Base-by-base conservation (phyloP, 2,329 filamentous ascomycete genomes). In the Trichoderma pleuroti region DNA sequence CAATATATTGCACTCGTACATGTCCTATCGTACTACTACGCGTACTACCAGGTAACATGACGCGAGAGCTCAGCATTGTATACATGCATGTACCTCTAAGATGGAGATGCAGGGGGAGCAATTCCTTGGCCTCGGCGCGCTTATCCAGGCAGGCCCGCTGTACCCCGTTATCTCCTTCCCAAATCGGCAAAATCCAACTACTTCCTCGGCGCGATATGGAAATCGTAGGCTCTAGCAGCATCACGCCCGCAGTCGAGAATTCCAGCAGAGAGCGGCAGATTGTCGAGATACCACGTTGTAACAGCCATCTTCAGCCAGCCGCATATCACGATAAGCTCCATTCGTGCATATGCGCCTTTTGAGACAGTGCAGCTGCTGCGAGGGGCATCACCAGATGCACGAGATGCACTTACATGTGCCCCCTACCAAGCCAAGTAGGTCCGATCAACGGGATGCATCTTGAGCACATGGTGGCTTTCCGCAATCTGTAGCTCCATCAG, bases 141-240 rank as follows among this genome's bases (percentile, higher is more conserved):
- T 67, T 67, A 67, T 67, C 63, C 63, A 67, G 63, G 62, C 62
- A 65, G 62, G 63, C 49, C 49, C 64, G 52, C 49, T 42, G 52
- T 4, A 24, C 36, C 30, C 56, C 56, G 9, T 42, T 46, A 42
- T 21, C 54, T 60, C 65, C 65, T 68, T 24, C 65, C 65, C 18
- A 32, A 68, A 68, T 3, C 11, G 66, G 66, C 21, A 61, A 68
- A 28, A 28, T 68, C 63, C 63, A 60, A 56, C 34, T 26, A n/a
- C 42, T 16, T 46, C 24, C 52, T 67, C 46, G 63, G 28, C 49
- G 46, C 49, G 63, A 39, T 54, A 36, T 30, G 11, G 24, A 39
- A 66, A 57, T 24, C 56, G 32, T 61, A 28, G 39, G 26, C 39
- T 68, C 1, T 60, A n/a, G 56, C 39, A 49, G 28, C 11, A 67